Conservation (phyloP, 1,284 basidiomycete genomes). For the Athelia sp. region DNA sequence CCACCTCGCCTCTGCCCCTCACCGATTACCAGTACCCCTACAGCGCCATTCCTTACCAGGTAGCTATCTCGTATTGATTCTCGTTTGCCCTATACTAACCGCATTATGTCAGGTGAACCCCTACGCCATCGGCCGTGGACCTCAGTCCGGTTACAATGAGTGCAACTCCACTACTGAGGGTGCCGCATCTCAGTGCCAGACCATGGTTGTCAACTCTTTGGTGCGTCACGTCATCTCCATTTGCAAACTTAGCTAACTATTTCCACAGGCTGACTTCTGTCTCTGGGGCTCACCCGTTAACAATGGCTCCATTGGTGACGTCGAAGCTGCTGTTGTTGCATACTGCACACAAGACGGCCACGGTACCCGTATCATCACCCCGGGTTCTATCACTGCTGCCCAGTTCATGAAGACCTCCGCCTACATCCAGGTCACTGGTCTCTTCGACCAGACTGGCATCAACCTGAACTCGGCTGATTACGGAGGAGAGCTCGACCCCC, state of each 20-base stretch:
- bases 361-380: conserved; percentile 53
- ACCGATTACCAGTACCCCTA: background rate
- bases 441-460: conserved; percentile 41
- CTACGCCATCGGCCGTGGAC: conserved; percentile 14
- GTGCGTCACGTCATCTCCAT: conserved; percentile 14
- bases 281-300: conserved; percentile 21
- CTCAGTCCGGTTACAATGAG: conserved; percentile 28
- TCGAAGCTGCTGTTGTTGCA: conserved; percentile 32
- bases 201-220: conserved; percentile 23
- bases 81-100: too few species aligned
- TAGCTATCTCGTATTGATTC: too few species aligned
- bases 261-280: conserved; percentile 19
- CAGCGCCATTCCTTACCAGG: background rate
- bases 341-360: conserved; percentile 28
- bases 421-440: conserved; percentile 44
- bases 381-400: conserved; percentile 47
- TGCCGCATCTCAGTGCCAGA: conserved; percentile 32
- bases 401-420: conserved; percentile 42
- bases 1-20: background rate
- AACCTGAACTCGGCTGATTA: conserved; percentile 35
- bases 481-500: conserved; percentile 45
- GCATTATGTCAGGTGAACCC: conserved; percentile 1
- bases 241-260: background rate
- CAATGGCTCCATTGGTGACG: conserved; percentile 28
- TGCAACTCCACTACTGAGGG: conserved; percentile 35